Percentiles rank a stretch among this genome's conserved stretches.
phyloP scores from a whole-genome alignment of 1,139 yeast species.

The Diutina mesorugosa region DNA sequence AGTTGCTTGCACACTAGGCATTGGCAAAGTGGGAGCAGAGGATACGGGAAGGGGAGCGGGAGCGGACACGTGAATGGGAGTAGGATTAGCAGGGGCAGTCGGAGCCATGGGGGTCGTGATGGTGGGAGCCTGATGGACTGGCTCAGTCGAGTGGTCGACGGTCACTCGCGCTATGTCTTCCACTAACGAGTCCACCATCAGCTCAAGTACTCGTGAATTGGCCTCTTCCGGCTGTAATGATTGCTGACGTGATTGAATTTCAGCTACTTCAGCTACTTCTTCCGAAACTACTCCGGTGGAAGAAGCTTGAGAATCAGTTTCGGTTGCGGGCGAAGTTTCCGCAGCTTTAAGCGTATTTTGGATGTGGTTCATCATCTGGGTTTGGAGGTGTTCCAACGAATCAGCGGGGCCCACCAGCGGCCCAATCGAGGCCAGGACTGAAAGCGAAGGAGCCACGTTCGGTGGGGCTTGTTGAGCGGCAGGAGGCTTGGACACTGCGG shows the following conservation, averaged over 20 bases:
- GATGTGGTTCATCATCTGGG: neutral
- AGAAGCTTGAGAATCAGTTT: neutral
- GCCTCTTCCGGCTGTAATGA: neutral
- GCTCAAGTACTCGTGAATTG: neutral
- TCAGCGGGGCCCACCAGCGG: neutral
- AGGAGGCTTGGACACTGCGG: neutral
- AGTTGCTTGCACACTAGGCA: no score
- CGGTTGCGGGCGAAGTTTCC: neutral
- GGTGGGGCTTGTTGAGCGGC: neutral
- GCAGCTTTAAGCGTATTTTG: neutral
- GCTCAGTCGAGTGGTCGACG: neutral
- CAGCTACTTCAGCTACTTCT: neutral
- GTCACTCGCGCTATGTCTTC: neutral
- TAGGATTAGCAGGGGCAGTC: neutral
- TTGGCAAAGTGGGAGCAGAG: no score
- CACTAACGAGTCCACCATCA: conserved; percentile 1
- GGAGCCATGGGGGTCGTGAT: neutral
- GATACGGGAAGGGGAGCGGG: no score
- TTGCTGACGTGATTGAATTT: neutral
- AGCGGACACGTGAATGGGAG: no score
- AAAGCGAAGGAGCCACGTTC: neutral
- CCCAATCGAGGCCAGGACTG: neutral
- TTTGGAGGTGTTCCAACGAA: neutral
- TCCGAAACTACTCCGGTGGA: no score
- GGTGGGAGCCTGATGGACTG: neutral